Base-by-base conservation (phyloP, 768 basidiomycete species). In the Amanita exitialis region DNA sequence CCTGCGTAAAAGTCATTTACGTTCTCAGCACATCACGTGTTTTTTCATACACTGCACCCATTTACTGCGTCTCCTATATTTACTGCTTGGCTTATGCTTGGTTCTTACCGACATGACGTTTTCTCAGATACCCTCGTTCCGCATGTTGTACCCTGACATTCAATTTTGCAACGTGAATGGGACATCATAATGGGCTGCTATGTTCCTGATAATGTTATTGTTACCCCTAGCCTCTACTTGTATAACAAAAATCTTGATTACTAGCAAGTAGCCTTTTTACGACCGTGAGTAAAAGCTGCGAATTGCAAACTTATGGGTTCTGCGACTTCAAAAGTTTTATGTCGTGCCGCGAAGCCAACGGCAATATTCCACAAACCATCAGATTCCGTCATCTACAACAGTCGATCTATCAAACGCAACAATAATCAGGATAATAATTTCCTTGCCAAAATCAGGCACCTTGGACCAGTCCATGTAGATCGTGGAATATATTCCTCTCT, bases 381-480 rank as follows among this genome's bases (percentile, higher is more conserved):
- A 16, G 9, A 43, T 43, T 18, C 43, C 13, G 13, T 9, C 7
- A 53, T 42, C 49, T 34, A 32, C 15, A 20, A 18, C 8, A 36
- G 25, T 12, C 16, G 30, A 32, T 39, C 38, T 6, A 80, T 87
- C 57, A 71, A 78, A 49, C 66, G 60, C 48, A 32, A 32, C 32
- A 86, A 91, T 57, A 73, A 78, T n/a, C 71, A 69, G 49, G 87
- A 92, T 58, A 84, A 85, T 1, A 77, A 88, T 23, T 77, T 90
- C 46, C 62, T 86, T 57, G 70, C 76, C 32, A 88, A 85, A 56
- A 65, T 92, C 45, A 76, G 56, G 56, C 69, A 64, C 34, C 68
- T 91, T 1, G 87, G 87, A 1, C 79, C 77, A 10, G 88, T 90
- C 20, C 70, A 68, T 28, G 86, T 90, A 10, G 78, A 87, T 58